Evolutionary conservation across 78 protist genomes (phyloP).

Genomic region (Pigoraptor vietnamica): DNA sequence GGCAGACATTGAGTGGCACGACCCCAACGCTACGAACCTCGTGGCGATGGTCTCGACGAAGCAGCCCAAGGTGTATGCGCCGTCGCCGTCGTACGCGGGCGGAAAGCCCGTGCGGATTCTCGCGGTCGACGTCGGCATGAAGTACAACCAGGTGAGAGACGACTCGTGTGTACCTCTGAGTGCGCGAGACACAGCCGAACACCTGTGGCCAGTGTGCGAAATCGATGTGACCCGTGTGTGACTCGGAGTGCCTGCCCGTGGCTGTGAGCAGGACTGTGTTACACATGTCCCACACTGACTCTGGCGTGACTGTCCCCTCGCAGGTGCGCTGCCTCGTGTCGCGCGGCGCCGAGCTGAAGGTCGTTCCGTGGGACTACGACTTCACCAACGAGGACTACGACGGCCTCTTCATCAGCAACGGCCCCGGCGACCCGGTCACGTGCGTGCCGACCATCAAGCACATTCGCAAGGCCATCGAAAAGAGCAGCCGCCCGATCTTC

Average conservation of each 20-base stretch:
- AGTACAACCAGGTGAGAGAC: slow-evolving; percentile 60
- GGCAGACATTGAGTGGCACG: not conserved
- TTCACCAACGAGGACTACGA: slow-evolving; percentile 60
- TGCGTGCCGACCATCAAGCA: slow-evolving; percentile 43
- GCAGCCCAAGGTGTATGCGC: not conserved
- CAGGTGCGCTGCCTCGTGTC: slow-evolving; percentile 79
- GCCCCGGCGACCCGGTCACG: slow-evolving; percentile 90
- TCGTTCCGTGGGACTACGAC: slow-evolving; percentile 94
- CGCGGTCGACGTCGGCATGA: slow-evolving; percentile 90
- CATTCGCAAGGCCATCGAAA: slow-evolving; percentile 49
- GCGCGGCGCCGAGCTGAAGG: slow-evolving; percentile 74
- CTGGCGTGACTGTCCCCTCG: no score
- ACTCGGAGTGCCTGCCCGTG: no score
- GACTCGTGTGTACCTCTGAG: no score
- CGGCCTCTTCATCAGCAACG: slow-evolving; percentile 90
- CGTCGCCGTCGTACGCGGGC: not conserved
- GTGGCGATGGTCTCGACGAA: slow-evolving; percentile 52
- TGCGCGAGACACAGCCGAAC: not conserved
- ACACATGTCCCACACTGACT: no score
- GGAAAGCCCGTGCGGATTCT: slow-evolving; percentile 23
- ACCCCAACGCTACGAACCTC: slow-evolving; percentile 63
- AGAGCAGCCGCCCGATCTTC: slow-evolving; percentile 39
- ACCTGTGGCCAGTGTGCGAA: no score
- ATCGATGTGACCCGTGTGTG: no score
- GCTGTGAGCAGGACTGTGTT: no score